Evolutionary conservation across 495 filamentous ascomycete species (phyloP).

Genomic region (Penicillium longicatenatum): DNA sequence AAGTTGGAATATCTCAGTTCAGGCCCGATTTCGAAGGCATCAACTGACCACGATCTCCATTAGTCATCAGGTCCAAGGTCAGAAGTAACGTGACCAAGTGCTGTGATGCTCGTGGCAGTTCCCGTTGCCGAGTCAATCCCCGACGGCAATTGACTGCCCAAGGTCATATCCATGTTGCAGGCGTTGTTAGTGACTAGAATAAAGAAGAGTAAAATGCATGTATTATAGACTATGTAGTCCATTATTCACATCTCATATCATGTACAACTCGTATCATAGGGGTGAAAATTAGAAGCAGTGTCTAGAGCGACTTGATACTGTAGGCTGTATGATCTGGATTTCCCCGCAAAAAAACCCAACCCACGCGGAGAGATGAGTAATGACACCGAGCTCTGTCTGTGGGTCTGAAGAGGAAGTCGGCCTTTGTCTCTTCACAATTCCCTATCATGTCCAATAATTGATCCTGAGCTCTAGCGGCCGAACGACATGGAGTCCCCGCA

Average conservation of each 20-base stretch:
- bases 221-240: too few relatives aligned
- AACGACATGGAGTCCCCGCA: slow-evolving; percentile 23
- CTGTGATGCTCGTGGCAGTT: slow-evolving; percentile 4
- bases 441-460: slow-evolving; percentile 9
- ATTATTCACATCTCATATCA: too few relatives aligned
- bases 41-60: too few relatives aligned
- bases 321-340: not conserved
- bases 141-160: slow-evolving; percentile 31
- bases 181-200: too few relatives aligned
- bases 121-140: slow-evolving; percentile 24
- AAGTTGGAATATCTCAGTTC: not conserved
- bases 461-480: not conserved
- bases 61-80: too few relatives aligned
- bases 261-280: not conserved
- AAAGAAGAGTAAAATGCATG: too few relatives aligned
- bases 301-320: not conserved
- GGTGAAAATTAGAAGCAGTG: not conserved
- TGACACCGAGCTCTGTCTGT: slow-evolving; percentile 13
- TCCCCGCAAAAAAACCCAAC: slow-evolving; percentile 1
- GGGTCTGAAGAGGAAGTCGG: slow-evolving; percentile 16
- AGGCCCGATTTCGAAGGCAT: not conserved
- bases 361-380: slow-evolving; percentile 22
- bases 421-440: slow-evolving; percentile 15
- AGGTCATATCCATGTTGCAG: not conserved
- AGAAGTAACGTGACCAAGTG: not conserved